These are phyloP conservation scores for Liriodendron chinense DNA, from an alignment of 164 flowering plant genomes.

Conservation along the genomic window DNA sequence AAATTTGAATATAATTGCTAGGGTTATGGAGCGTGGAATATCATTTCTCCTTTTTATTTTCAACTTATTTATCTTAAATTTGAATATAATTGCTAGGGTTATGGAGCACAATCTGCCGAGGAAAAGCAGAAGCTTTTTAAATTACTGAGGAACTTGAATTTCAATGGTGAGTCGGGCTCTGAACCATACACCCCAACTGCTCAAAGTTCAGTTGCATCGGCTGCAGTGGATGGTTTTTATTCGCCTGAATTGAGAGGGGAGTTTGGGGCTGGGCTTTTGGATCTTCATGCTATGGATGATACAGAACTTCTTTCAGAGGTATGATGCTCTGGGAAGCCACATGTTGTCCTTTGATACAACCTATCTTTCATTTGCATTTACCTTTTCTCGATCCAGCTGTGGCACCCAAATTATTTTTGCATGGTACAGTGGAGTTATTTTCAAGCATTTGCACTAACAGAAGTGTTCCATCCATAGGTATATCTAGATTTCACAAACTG, in stretches of 20 bases:
- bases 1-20: slow-evolving; percentile 19
- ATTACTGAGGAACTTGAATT: slow-evolving; percentile 85
- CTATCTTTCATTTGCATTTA: no score
- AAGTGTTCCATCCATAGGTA: neutral
- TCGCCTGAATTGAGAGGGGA: slow-evolving; percentile 88
- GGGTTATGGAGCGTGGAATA: slow-evolving; percentile 55
- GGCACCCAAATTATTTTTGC: neutral
- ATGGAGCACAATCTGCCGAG: slow-evolving; percentile 95
- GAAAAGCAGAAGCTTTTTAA: slow-evolving; percentile 94
- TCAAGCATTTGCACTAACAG: neutral
- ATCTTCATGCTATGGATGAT: slow-evolving; percentile 98
- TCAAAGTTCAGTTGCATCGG: slow-evolving; percentile 52
- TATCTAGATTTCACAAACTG: neutral
- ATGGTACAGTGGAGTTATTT: neutral
- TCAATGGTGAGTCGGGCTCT: slow-evolving; percentile 78
- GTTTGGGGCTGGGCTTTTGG: slow-evolving; percentile 98
- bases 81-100: slow-evolving; percentile 50
- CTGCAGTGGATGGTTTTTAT: slow-evolving; percentile 62
- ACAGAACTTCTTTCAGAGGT: slow-evolving; percentile 97
- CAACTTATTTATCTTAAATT: no score
- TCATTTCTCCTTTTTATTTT: no score
- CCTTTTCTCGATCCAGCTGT: neutral
- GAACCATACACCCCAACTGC: slow-evolving; percentile 75
- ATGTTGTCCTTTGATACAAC: neutral
- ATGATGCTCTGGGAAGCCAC: slow-evolving; percentile 9